These are phyloP conservation scores for Tranzscheliella williamsii DNA, from an alignment of 1,284 basidiomycete genomes.

Conservation along the genomic window DNA sequence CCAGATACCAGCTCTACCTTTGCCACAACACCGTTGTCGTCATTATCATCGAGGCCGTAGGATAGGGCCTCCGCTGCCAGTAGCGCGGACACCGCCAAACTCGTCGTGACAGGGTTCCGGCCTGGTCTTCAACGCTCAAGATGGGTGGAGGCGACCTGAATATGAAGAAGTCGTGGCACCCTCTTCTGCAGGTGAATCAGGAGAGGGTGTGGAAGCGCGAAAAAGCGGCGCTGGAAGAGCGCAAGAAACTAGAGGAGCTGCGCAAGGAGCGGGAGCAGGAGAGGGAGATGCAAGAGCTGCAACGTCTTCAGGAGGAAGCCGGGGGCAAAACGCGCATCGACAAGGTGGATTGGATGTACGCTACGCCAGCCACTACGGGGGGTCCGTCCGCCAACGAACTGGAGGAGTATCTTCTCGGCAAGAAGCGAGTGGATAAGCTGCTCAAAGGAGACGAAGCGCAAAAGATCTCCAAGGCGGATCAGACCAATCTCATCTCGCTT, in stretches of 20 bases:
- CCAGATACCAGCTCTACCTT: no score
- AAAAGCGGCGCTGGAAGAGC: slow-evolving; percentile 94
- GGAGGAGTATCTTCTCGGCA: slow-evolving; percentile 96
- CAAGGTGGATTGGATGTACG: slow-evolving; percentile 98
- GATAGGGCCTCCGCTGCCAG: no score
- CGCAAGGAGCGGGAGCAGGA: slow-evolving; percentile 97
- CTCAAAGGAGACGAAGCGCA: slow-evolving; percentile 81
- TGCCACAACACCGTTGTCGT: no score
- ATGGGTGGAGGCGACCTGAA: slow-evolving; percentile 84
- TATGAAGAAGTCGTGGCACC: slow-evolving; percentile 91
- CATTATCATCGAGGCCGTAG: no score
- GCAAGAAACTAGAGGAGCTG: slow-evolving; percentile 94
- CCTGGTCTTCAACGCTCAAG: slow-evolving; percentile 65
- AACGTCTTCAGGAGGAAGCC: slow-evolving; percentile 75
- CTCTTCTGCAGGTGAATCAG: slow-evolving; percentile 96
- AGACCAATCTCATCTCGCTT: slow-evolving; percentile 26
- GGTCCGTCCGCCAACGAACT: slow-evolving; percentile 78
- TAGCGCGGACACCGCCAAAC: no score
- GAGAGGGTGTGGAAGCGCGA: slow-evolving; percentile 99
- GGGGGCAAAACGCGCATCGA: slow-evolving; percentile 92
- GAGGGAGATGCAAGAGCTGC: slow-evolving; percentile 90
- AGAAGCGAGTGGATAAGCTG: slow-evolving; percentile 96
- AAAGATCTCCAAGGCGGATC: slow-evolving; percentile 47
- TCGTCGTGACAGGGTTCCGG: no score
- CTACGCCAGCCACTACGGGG: slow-evolving; percentile 83